These are phyloP conservation scores for Cornus florida DNA, from an alignment of 148 eudicot species.

Conservation along the genomic window DNA sequence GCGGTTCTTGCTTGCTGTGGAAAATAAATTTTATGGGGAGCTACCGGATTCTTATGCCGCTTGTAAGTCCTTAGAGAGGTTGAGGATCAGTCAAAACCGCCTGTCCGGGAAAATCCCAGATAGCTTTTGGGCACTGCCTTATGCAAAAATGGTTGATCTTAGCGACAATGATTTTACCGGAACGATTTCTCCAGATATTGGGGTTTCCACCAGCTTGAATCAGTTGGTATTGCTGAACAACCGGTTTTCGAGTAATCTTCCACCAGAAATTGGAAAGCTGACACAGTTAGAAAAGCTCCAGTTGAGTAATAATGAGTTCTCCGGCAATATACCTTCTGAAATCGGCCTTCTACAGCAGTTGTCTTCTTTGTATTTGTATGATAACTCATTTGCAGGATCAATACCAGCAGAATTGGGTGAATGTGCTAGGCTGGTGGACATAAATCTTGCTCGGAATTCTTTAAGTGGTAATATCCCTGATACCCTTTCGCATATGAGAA, in stretches of 20 bases:
- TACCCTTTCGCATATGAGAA: conserved; percentile 44
- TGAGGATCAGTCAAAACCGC: conserved; percentile 66
- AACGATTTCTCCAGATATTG: conserved; percentile 47
- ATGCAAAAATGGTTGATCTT: conserved; percentile 60
- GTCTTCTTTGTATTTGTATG: conserved; percentile 65
- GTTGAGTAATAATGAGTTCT: conserved; percentile 64
- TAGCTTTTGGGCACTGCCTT: conserved; percentile 75
- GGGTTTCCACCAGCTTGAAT: conserved; percentile 43
- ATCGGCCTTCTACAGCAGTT: conserved; percentile 59
- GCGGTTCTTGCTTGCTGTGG: conserved; percentile 64
- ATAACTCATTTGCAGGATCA: conserved; percentile 56
- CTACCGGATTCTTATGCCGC: conserved; percentile 60
- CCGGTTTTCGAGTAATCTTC: conserved; percentile 66
- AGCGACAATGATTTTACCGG: conserved; percentile 69
- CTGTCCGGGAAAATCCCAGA: conserved; percentile 67
- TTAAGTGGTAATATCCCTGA: conserved; percentile 63
- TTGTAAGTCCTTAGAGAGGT: conserved; percentile 63
- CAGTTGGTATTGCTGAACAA: conserved; percentile 62
- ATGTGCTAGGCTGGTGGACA: conserved; percentile 64
- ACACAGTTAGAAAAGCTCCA: conserved; percentile 52
- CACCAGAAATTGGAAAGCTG: conserved; percentile 68
- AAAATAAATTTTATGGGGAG: conserved; percentile 73
- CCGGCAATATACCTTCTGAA: conserved; percentile 63
- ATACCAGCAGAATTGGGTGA: conserved; percentile 62
- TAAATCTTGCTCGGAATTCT: conserved; percentile 67